Conservation (phyloP, 148 eudicot species). For the Selenicereus undatus region DNA sequence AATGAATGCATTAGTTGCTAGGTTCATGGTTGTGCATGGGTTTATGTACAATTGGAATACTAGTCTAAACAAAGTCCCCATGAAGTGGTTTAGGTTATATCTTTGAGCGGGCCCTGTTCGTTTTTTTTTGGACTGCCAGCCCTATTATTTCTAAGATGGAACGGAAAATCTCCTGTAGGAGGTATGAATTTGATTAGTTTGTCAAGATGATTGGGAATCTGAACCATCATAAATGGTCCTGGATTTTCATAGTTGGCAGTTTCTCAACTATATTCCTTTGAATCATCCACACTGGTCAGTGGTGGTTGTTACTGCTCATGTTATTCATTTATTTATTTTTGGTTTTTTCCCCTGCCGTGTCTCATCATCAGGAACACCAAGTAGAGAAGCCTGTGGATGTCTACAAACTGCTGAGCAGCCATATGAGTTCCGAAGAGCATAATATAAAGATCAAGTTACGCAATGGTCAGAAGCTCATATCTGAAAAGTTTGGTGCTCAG, state of each 20-base stretch:
- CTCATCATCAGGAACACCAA: conserved; percentile 45
- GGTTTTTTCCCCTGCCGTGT: background rate
- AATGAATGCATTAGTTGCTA: background rate
- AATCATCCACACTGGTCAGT: too few species aligned
- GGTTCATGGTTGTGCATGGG: background rate
- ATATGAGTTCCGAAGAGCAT: conserved; percentile 27
- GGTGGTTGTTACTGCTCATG: background rate
- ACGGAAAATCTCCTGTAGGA: background rate
- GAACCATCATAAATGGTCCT: background rate
- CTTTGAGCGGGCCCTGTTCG: background rate
- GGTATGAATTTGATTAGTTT: background rate
- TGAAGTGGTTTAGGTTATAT: background rate
- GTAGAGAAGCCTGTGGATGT: conserved; percentile 53
- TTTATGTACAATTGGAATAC: background rate
- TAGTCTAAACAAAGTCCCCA: background rate
- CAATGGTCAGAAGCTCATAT: conserved; percentile 19
- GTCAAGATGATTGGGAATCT: background rate
- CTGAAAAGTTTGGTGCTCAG: conserved; percentile 33
- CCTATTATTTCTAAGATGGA: background rate
- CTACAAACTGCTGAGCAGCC: conserved; percentile 45
- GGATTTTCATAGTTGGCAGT: too few species aligned
- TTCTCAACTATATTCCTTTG: too few species aligned
- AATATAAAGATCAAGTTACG: conserved; percentile 31
- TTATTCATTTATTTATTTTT: background rate
- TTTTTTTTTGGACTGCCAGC: background rate